Evolutionary conservation across 2,329 filamentous ascomycete species (phyloP).

Genomic region (Fusarium sp.): DNA sequence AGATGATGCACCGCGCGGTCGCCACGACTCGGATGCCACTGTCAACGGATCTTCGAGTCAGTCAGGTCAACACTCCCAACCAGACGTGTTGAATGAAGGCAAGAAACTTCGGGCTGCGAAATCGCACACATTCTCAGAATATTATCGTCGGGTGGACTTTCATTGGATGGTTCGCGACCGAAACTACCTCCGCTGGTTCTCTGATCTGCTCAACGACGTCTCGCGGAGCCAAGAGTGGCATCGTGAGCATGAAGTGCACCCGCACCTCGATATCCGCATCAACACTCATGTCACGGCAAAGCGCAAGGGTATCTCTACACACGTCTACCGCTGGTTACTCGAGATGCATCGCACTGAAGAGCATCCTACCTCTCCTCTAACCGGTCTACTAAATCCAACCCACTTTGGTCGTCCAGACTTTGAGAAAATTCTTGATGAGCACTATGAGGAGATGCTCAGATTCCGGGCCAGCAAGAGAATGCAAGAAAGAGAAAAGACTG

Average conservation of each 20-base stretch:
- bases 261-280: conserved; percentile 61
- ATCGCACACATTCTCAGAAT: conserved; percentile 44
- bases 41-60: not conserved
- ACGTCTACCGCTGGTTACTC: conserved; percentile 64
- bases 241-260: conserved; percentile 47
- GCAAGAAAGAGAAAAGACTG: not conserved
- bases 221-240: conserved; percentile 51
- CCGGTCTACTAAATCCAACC: conserved; percentile 61
- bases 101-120: conserved; percentile 23
- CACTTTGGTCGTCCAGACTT: conserved; percentile 64
- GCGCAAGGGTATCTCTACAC: conserved; percentile 59
- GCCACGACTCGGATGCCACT: conserved; percentile 18
- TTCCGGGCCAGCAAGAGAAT: conserved; percentile 41
- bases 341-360: conserved; percentile 62
- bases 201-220: conserved; percentile 61
- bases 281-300: conserved; percentile 65
- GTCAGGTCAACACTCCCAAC: not conserved
- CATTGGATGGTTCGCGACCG: conserved; percentile 67
- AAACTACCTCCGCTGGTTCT: conserved; percentile 65
- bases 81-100: conserved; percentile 21
- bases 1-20: not conserved
- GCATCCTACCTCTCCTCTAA: conserved; percentile 61
- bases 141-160: conserved; percentile 63
- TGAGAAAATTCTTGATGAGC: conserved; percentile 58
- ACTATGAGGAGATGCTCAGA: conserved; percentile 61